Base-by-base conservation (phyloP, 129 eudicot genomes). In the Saussurea involucrata region DNA sequence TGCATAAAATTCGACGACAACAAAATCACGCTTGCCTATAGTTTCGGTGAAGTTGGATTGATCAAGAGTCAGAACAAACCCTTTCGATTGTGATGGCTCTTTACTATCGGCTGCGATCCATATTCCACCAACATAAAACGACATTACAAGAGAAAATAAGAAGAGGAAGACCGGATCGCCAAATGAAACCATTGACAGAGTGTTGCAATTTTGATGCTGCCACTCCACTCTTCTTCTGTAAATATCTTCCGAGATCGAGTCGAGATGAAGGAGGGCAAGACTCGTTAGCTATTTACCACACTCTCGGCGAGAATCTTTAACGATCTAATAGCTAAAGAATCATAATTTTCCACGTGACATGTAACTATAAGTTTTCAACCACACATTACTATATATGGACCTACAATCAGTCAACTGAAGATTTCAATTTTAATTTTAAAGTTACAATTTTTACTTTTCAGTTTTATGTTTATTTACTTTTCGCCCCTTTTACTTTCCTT, bases 1-100 rank as follows among this genome's bases (percentile, higher is more conserved):
- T 34, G 98, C 98, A 84, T 94, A 91, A 76, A 94, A 94, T 10
- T 94, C 93, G 36, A 94, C 90, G 78, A 91, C 88, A 60, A 91
- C 1, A 74, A 89, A 87, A 70, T 84, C 81, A 40, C 89, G 86
- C 18, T 83, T 83, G 83, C 72, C 67, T 1, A 94, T 53, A 37
- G 87, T 84, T 20, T 85, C 86, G 8, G 88, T 68, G 93, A 94
- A 94, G 80, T 94, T 94, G 78, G 98, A 91, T 80, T 81, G 84
- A 76, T 90, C 98, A 1, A 94, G 86, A 21, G 96, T 89, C 18
- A 91, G 87, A 25, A 87, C 93, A 21, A 81, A 86, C 87, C 87
- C 87, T 24, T 88, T 63, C 21, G 83, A 67, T 58, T 73, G 60
- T 25, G 77, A 73, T 3, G 78, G 3, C 20, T 57, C 36, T 44